phyloP scores from a whole-genome alignment of 108 stramenopile species.

The Nitzschia putrida region DNA sequence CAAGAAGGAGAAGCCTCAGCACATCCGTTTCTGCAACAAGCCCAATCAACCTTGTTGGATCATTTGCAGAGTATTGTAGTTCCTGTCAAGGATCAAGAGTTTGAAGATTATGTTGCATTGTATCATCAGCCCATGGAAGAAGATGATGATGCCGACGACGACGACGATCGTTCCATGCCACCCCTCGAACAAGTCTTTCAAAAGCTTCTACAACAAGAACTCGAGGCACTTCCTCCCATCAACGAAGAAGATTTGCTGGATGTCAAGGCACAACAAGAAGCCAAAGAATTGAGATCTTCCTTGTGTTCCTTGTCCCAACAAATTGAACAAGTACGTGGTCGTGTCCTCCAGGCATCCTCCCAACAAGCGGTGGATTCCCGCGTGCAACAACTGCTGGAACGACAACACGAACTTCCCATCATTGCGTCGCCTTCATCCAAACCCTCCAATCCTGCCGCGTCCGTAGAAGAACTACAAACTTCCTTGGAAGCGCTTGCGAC shows the following conservation, averaged over 20 bases:
- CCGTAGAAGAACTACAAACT: too few relatives aligned
- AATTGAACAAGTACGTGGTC: slow-evolving; percentile 26
- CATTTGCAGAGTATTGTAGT: slow-evolving; percentile 23
- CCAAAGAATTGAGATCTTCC: slow-evolving; percentile 14
- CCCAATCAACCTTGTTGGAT: slow-evolving; percentile 20
- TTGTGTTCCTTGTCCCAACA: slow-evolving; percentile 16
- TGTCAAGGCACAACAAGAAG: slow-evolving; percentile 21
- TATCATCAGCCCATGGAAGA: slow-evolving; percentile 27
- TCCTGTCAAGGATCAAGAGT: slow-evolving; percentile 26
- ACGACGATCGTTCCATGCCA: neutral
- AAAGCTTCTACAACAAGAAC: slow-evolving; percentile 3
- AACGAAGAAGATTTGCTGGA: slow-evolving; percentile 37
- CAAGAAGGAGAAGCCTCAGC: neutral
- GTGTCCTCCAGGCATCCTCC: slow-evolving; percentile 12
- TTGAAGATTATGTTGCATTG: slow-evolving; percentile 23
- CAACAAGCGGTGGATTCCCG: neutral
- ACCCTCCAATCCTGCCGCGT: too few relatives aligned
- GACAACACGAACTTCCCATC: too few relatives aligned
- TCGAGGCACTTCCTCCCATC: slow-evolving; percentile 20
- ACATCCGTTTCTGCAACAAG: slow-evolving; percentile 9
- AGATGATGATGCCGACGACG: slow-evolving; percentile 19
- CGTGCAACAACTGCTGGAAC: too few relatives aligned
- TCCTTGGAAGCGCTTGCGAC: slow-evolving; percentile 16
- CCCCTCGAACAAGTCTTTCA: neutral
- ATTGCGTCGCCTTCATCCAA: too few relatives aligned